A percentile compares a stretch with the other conserved stretches of the same genome.
These are phyloP conservation scores for Lentinula sp. DNA, from an alignment of 768 basidiomycete species.

Conservation along the genomic window DNA sequence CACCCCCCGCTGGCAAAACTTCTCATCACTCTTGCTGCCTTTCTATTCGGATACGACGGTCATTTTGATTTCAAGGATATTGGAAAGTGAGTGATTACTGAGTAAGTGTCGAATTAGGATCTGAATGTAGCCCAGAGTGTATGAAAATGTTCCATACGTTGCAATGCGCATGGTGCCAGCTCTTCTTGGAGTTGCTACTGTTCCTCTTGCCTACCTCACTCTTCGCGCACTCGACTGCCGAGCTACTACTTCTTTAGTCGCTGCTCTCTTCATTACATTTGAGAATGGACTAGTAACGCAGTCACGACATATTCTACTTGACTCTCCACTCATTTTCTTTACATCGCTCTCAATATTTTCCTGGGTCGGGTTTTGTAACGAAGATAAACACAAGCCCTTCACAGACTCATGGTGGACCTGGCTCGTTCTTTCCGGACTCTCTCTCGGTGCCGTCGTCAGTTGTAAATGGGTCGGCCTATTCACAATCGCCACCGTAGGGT, in stretches of 20 bases:
- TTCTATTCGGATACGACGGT: conserved; percentile 83
- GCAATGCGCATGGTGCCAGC: conserved; percentile 98
- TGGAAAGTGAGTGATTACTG: conserved; percentile 64
- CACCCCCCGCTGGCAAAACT: conserved; percentile 97
- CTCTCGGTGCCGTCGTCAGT: conserved; percentile 86
- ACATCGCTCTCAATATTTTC: conserved; percentile 84
- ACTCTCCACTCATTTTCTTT: conserved; percentile 98
- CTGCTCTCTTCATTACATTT: conserved; percentile 87
- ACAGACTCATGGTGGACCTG: conserved; percentile 88
- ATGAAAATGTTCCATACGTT: conserved; percentile 87
- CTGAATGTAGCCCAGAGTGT: conserved; percentile 43
- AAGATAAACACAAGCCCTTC: conserved; percentile 82
- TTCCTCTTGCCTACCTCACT: conserved; percentile 90
- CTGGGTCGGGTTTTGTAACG: conserved; percentile 89
- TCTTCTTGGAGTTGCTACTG: conserved; percentile 77
- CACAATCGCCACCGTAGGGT: conserved; percentile 91
- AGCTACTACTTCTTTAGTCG: conserved; percentile 87
- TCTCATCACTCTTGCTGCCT: conserved; percentile 87
- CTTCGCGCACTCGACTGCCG: conserved; percentile 90
- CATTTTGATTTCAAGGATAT: conserved; percentile 98
- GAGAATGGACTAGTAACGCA: conserved; percentile 97
- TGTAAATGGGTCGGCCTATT: conserved; percentile 99
- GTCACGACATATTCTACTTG: conserved; percentile 93
- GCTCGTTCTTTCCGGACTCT: conserved; percentile 81
- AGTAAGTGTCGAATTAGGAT: neutral